Percentiles rank a stretch among this genome's conserved stretches.
These are phyloP conservation scores for Biscogniauxia mediterranea DNA, from an alignment of 2,329 filamentous ascomycete genomes.

Conservation along the genomic window DNA sequence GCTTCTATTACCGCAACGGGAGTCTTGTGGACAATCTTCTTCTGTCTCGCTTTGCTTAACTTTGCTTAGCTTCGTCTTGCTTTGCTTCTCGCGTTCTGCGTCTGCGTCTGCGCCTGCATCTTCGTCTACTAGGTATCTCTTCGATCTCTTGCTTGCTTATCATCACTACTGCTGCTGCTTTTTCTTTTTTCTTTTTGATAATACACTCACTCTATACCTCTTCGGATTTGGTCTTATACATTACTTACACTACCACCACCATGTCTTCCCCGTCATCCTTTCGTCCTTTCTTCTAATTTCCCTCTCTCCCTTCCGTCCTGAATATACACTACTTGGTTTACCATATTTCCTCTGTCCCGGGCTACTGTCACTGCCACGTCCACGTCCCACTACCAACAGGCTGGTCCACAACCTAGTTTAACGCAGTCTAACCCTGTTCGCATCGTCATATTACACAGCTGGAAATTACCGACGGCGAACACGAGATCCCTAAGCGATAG, in stretches of 20 bases:
- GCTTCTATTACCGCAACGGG: too few relatives aligned
- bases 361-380: background rate
- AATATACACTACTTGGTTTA: background rate
- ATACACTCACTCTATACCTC: background rate
- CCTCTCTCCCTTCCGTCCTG: too few relatives aligned
- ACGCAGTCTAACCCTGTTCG: background rate
- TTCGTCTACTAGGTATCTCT: background rate
- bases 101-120: background rate
- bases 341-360: background rate
- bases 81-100: background rate
- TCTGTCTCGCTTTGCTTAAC: background rate
- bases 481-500: background rate
- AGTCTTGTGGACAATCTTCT: too few relatives aligned
- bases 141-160: background rate
- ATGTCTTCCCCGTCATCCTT: background rate
- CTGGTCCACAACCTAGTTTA: background rate
- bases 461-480: background rate
- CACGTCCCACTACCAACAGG: background rate
- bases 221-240: background rate
- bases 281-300: background rate
- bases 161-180: background rate
- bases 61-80: background rate
- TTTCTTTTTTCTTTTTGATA: background rate
- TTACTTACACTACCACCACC: too few relatives aligned
- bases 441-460: constrained; percentile 1